These are phyloP conservation scores for Mucor racemosus DNA, from an alignment of 371 early-diverging fungal genomes.

Conservation along the genomic window DNA sequence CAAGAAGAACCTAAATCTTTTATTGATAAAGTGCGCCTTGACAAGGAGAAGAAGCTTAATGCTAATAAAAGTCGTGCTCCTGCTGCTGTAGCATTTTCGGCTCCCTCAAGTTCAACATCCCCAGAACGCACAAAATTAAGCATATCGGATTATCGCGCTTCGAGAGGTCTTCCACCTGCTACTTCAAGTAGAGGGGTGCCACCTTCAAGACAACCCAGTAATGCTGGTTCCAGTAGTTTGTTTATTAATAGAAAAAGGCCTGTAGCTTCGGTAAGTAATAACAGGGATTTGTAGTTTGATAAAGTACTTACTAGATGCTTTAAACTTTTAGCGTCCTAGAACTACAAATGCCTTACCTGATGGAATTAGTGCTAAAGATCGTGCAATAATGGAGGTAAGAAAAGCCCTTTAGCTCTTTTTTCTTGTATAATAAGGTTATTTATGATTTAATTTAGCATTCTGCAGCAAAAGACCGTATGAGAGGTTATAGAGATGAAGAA, in stretches of 20 bases:
- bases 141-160: conserved; percentile 24
- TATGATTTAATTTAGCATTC: conserved; percentile 10
- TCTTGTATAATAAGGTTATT: neutral
- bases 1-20: neutral
- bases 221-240: conserved; percentile 10
- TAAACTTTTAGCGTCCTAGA: conserved; percentile 12
- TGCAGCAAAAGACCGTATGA: conserved; percentile 23
- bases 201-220: neutral
- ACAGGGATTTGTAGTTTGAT: neutral
- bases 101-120: neutral
- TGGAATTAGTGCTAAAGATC: conserved; percentile 24
- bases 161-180: conserved; percentile 27
- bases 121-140: conserved; percentile 3
- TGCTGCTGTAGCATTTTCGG: neutral
- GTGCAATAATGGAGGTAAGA: conserved; percentile 24
- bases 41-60: conserved; percentile 9
- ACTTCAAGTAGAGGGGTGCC: neutral
- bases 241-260: conserved; percentile 28
- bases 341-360: conserved; percentile 8
- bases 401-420: neutral
- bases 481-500: conserved; percentile 19
- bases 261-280: conserved; percentile 10
- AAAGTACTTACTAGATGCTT: neutral
- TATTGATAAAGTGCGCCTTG: conserved; percentile 23
- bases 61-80: neutral